Evolutionary conservation across 805 yeast species (phyloP).

Genomic region (Pichia cephalocereana): DNA sequence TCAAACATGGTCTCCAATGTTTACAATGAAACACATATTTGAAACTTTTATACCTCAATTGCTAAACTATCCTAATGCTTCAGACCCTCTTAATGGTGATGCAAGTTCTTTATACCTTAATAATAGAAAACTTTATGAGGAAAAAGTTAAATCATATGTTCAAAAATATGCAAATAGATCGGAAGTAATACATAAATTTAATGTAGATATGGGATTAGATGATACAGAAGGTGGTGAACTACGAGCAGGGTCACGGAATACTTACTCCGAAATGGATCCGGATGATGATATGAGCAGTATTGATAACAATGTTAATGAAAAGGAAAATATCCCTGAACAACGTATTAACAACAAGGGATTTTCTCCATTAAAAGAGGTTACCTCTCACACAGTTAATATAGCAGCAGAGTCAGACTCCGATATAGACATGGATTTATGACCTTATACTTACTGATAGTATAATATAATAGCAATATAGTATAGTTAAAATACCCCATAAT

Average conservation of each 20-base stretch:
- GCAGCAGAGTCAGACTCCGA: neutral
- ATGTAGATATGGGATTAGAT: slow-evolving; percentile 14
- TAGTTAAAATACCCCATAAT: too few relatives aligned
- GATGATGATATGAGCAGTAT: slow-evolving; percentile 3
- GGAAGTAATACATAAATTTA: slow-evolving; percentile 20
- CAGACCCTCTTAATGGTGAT: slow-evolving; percentile 87
- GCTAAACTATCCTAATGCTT: slow-evolving; percentile 83
- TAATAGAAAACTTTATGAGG: slow-evolving; percentile 57
- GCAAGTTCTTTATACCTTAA: slow-evolving; percentile 74
- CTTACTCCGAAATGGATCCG: neutral
- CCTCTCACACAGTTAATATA: neutral
- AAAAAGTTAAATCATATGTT: slow-evolving; percentile 66
- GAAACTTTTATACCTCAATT: slow-evolving; percentile 91
- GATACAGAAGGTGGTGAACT: slow-evolving; percentile 13
- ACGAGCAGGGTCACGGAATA: neutral
- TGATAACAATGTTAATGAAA: neutral
- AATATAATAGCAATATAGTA: too few relatives aligned
- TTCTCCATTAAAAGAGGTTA: too few relatives aligned
- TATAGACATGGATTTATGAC: neutral
- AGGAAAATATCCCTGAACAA: neutral
- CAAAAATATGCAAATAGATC: slow-evolving; percentile 50
- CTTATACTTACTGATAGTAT: neutral
- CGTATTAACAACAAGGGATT: neutral
- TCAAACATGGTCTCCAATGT: slow-evolving; percentile 98
- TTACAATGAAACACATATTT: slow-evolving; percentile 81